A percentile compares a stretch with the other conserved stretches of the same genome.
These are phyloP conservation scores for Cryptococcus hybrid DNA, from an alignment of 1,284 basidiomycete genomes.

Conservation along the genomic window DNA sequence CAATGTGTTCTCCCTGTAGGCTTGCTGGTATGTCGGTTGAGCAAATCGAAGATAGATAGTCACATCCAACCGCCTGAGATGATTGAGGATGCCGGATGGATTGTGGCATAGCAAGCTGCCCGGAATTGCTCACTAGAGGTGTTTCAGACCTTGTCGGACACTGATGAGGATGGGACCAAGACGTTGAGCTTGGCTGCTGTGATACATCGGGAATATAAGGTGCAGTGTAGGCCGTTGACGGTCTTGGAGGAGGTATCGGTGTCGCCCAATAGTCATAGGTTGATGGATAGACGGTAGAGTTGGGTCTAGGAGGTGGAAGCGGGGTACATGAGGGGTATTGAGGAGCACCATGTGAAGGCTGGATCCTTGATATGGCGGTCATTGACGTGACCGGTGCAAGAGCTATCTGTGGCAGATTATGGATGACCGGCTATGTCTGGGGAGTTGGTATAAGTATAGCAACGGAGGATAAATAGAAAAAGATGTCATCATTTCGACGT, in stretches of 20 bases:
- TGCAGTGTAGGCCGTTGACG: slow-evolving; percentile 7
- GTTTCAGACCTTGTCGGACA: background rate
- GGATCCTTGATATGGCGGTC: background rate
- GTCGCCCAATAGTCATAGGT: background rate
- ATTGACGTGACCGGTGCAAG: background rate
- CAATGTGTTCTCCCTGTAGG: too few species aligned
- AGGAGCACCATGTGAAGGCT: background rate
- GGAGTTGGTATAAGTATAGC: background rate
- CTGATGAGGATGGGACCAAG: background rate
- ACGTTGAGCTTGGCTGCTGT: background rate
- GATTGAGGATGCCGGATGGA: background rate
- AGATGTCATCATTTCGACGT: too few species aligned
- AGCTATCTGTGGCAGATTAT: background rate
- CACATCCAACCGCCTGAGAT: background rate
- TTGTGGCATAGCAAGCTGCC: background rate
- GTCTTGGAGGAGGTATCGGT: slow-evolving; percentile 3
- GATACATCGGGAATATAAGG: slow-evolving; percentile 1
- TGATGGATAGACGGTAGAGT: background rate
- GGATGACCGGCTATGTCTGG: background rate
- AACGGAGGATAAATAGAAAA: background rate
- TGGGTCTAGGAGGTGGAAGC: background rate
- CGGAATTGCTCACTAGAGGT: background rate
- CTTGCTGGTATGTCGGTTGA: background rate
- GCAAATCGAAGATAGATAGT: background rate
- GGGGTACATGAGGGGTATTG: background rate